These are phyloP conservation scores for Ustilago loliicola DNA, from an alignment of 1,284 basidiomycete genomes.

Conservation along the genomic window DNA sequence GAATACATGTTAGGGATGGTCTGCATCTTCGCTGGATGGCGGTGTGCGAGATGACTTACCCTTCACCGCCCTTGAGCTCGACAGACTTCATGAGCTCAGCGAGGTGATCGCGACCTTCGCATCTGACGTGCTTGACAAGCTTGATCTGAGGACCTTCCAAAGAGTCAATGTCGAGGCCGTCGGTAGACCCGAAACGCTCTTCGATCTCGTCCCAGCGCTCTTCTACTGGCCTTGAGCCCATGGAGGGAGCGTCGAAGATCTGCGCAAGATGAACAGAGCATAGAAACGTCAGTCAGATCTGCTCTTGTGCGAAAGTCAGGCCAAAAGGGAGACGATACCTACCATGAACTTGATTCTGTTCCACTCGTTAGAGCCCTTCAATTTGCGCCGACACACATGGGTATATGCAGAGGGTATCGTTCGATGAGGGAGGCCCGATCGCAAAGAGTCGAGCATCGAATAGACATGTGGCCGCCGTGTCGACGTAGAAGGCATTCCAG, in stretches of 20 bases:
- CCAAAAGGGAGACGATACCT: neutral
- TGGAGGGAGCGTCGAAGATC: conserved; percentile 79
- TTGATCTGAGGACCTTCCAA: conserved; percentile 71
- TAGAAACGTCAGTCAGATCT: neutral
- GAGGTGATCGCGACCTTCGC: conserved; percentile 74
- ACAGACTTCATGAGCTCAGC: conserved; percentile 75
- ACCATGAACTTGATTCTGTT: conserved; percentile 77
- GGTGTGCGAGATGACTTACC: conserved; percentile 68
- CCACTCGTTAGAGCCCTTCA: conserved; percentile 77
- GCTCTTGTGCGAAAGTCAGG: neutral
- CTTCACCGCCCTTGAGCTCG: conserved; percentile 77
- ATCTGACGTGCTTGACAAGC: conserved; percentile 75
- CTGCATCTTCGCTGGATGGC: neutral
- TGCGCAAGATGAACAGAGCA: conserved; percentile 49
- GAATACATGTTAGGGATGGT: neutral
- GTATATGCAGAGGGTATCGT: conserved; percentile 68
- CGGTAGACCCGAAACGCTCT: conserved; percentile 73
- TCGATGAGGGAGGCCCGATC: conserved; percentile 11
- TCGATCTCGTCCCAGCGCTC: conserved; percentile 74
- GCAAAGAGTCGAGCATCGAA: conserved; percentile 14
- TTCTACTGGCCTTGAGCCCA: conserved; percentile 75
- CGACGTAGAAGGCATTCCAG: neutral
- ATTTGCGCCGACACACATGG: conserved; percentile 75
- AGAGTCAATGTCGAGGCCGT: conserved; percentile 34
- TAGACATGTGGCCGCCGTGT: conserved; percentile 21